Base-by-base conservation (phyloP, 2,329 filamentous ascomycete genomes). In the Metarhizium guizhouense region DNA sequence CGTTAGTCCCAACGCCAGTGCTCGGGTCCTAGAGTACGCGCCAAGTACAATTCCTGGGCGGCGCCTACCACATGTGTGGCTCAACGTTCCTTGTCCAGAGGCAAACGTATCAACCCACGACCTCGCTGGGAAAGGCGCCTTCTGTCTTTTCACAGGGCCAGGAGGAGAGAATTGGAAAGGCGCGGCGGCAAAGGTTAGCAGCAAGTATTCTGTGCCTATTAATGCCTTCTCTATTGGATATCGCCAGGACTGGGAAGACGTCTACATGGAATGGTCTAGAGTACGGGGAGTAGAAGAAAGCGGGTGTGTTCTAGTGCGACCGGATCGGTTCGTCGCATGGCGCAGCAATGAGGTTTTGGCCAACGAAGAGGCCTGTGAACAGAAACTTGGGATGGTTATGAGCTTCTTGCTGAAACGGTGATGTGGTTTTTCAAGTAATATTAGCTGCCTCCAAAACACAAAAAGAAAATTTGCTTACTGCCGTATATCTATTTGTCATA, bases 11-110 rank as follows among this genome's bases (percentile, higher is more conserved):
- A 29, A 61, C 70, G 16, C 74, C 82, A 57, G 64, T 68, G 0
- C 70, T 77, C 5, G 62, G 75, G 13, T 63, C 20, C 20, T 25
- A 25, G 20, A 75, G 43, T 70, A 79, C 59, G 65, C 71, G 38
- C 70, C 73, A 42, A 76, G 67, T 52, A 85, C 83, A 3, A 83
- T 77, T 60, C 84, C 84, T 0, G 84, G 84, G 7, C 72, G 72
- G 34, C 72, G 83, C 2, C 67, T 86, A 25, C 84, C 84, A 5
- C 84, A 87, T 65, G 82, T 74, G 0, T 86, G 84, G 84, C 68
- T 86, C 16, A 80, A 83, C 66, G 73, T 72, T 20, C 61, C 70
- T 6, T 61, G 72, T 11, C 76, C 81, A 0, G 67, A 68, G 10
- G 63, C 72, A 53, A 68, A 69, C 14, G 67, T 80, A 18, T 84